Evolutionary conservation across 192 early-diverging fungal genomes (phyloP).

Genomic region (Rhizophagus sp.): DNA sequence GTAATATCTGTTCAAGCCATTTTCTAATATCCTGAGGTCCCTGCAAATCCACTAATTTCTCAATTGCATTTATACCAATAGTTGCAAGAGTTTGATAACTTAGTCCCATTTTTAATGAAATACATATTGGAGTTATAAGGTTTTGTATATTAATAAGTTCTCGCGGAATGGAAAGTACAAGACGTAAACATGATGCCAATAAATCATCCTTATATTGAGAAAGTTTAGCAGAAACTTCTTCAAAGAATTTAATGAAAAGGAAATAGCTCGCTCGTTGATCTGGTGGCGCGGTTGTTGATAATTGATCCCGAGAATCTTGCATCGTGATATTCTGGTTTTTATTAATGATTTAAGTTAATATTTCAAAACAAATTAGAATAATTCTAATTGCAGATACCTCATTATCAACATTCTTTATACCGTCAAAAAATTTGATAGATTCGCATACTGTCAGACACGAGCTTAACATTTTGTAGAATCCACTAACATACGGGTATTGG

Average conservation of each 20-base stretch:
- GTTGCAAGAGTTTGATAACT: constrained; percentile 62
- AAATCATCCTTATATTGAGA: constrained; percentile 77
- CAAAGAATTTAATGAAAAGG: constrained; percentile 58
- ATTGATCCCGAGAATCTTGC: background rate
- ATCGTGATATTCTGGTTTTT: background rate
- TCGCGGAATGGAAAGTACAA: constrained; percentile 61
- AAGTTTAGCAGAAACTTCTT: constrained; percentile 60
- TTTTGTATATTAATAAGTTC: constrained; percentile 54
- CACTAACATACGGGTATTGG: constrained; percentile 65
- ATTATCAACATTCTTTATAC: constrained; percentile 4
- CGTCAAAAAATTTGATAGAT: constrained; percentile 37
- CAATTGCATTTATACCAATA: constrained; percentile 63
- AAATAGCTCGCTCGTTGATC: constrained; percentile 30
- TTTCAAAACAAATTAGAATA: background rate
- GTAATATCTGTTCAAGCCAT: constrained; percentile 53
- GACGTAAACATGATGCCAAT: constrained; percentile 62
- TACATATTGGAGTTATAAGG: constrained; percentile 60
- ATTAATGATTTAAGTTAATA: background rate
- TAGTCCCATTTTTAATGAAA: constrained; percentile 66
- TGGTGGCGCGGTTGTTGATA: constrained; percentile 31
- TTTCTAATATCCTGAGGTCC: constrained; percentile 31
- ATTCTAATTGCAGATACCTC: constrained; percentile 10
- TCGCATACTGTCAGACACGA: constrained; percentile 49
- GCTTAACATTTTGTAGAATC: constrained; percentile 71
- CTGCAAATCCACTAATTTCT: constrained; percentile 48